phyloP scores from a whole-genome alignment of 1,139 yeast species.

The Arxiozyma telluris region DNA sequence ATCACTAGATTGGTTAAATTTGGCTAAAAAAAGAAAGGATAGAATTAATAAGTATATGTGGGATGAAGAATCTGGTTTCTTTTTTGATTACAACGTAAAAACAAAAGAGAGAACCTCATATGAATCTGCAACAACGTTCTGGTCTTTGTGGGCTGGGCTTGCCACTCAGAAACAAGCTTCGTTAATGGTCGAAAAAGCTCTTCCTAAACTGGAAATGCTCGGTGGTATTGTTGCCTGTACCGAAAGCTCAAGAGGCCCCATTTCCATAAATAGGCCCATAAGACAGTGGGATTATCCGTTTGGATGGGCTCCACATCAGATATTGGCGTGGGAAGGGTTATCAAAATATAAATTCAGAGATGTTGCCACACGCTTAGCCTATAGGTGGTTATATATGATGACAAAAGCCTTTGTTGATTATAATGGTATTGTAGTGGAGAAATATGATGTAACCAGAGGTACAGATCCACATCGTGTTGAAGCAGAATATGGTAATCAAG shows the following conservation, averaged over 20 bases:
- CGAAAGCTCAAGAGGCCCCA: slow-evolving; percentile 60
- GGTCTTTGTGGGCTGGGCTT: slow-evolving; percentile 84
- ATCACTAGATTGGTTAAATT: slow-evolving; percentile 49
- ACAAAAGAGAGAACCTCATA: slow-evolving; percentile 49
- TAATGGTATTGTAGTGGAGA: slow-evolving; percentile 93
- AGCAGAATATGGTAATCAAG: slow-evolving; percentile 97
- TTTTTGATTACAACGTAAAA: slow-evolving; percentile 74
- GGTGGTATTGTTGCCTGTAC: slow-evolving; percentile 93
- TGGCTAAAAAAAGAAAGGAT: slow-evolving; percentile 47
- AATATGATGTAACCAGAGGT: slow-evolving; percentile 79
- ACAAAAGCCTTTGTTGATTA: slow-evolving; percentile 88
- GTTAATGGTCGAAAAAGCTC: slow-evolving; percentile 46
- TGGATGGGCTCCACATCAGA: slow-evolving; percentile 99
- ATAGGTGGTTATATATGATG: slow-evolving; percentile 85
- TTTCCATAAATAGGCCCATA: slow-evolving; percentile 63
- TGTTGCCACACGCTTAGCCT: slow-evolving; percentile 62
- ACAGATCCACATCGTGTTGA: slow-evolving; percentile 86
- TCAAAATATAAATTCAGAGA: slow-evolving; percentile 60
- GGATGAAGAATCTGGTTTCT: slow-evolving; percentile 74
- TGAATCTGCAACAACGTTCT: slow-evolving; percentile 84
- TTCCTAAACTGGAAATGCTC: slow-evolving; percentile 68
- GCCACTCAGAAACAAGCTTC: slow-evolving; percentile 73
- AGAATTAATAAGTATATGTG: slow-evolving; percentile 67
- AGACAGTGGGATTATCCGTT: slow-evolving; percentile 98
- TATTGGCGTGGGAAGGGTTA: slow-evolving; percentile 86